Base-by-base conservation (phyloP, 805 yeast genomes). In the Ogataea pignaliae region DNA sequence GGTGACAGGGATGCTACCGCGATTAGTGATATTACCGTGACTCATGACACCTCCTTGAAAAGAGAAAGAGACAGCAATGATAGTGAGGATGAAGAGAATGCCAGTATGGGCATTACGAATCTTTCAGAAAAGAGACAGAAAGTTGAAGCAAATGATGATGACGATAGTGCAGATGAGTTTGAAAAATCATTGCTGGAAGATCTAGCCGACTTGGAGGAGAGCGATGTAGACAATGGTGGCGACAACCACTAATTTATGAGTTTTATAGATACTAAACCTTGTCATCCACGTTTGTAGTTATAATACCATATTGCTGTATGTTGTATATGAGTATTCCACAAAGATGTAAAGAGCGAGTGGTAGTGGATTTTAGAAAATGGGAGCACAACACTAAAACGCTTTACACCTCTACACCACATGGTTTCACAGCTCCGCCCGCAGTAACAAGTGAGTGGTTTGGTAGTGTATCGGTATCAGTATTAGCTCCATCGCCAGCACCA, bases 151-250 rank as follows among this genome's bases (percentile, higher is more conserved):
- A 52, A 55, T 1, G 63, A 54, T 1, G 64, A 58, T 7, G 53
- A 47, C 0, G 56, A 48, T 10, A 71, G 69, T 28, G 62, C 70
- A 39, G 77, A 73, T 40, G 78, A 73, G 39, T 69, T 73, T 31
- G 80, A 76, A 50, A 68, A 70, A 47, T 78, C 74, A 51, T 59
- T 76, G 37, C 59, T 75, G 29, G 75, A 73, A 39, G 79, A 76
- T 26, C 66, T 76, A 50, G 78, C 74, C 32, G 76, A 69, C 40
- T 55, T 73, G 33, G 75, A 70, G 37, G 71, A 66, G 35, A 46
- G 42, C 3, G 48, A 41, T 10, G 42, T 35, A 2, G 37, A 38
- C 21, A 21, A 37, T 12, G 13, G 9, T 13, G 33, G 13, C 13
- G 18, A 16, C 37, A 34, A 34, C n/a, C n/a, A 34, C 21, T 14